Conservation (phyloP, 805 yeast genomes). For the Sporopachydermia quercuum region DNA sequence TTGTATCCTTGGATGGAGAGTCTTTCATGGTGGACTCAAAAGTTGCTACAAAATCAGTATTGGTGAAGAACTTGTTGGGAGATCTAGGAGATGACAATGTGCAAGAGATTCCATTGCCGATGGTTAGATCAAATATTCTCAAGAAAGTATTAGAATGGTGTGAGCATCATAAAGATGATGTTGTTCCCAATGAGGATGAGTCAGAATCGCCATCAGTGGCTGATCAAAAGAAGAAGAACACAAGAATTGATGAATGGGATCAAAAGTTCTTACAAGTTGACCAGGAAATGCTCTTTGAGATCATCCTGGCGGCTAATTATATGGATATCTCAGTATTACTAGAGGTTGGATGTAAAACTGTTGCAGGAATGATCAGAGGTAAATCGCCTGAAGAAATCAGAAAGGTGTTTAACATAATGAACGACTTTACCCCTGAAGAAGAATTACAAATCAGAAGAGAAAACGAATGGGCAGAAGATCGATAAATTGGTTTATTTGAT, state of each 20-base stretch:
- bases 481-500: slow-evolving; percentile 10
- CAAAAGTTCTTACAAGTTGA: slow-evolving; percentile 86
- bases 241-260: slow-evolving; percentile 93
- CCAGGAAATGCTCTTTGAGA: slow-evolving; percentile 39
- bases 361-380: slow-evolving; percentile 32
- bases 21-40: slow-evolving; percentile 60
- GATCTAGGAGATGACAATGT: slow-evolving; percentile 50
- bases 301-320: slow-evolving; percentile 32
- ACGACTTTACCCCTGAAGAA: slow-evolving; percentile 33
- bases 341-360: slow-evolving; percentile 33
- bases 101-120: slow-evolving; percentile 72
- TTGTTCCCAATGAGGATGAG: slow-evolving; percentile 64
- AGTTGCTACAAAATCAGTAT: slow-evolving; percentile 75
- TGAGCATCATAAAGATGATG: slow-evolving; percentile 73
- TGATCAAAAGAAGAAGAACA: slow-evolving; percentile 45
- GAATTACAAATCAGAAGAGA: slow-evolving; percentile 30
- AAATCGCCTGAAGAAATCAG: slow-evolving; percentile 31
- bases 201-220: slow-evolving; percentile 38
- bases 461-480: slow-evolving; percentile 31
- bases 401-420: slow-evolving; percentile 27
- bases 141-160: slow-evolving; percentile 94
- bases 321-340: slow-evolving; percentile 29
- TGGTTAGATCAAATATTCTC: slow-evolving; percentile 75
- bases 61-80: slow-evolving; percentile 75
- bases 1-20: slow-evolving; percentile 74